Conservation (phyloP, 768 basidiomycete species). For the Roridomyces roridus region DNA sequence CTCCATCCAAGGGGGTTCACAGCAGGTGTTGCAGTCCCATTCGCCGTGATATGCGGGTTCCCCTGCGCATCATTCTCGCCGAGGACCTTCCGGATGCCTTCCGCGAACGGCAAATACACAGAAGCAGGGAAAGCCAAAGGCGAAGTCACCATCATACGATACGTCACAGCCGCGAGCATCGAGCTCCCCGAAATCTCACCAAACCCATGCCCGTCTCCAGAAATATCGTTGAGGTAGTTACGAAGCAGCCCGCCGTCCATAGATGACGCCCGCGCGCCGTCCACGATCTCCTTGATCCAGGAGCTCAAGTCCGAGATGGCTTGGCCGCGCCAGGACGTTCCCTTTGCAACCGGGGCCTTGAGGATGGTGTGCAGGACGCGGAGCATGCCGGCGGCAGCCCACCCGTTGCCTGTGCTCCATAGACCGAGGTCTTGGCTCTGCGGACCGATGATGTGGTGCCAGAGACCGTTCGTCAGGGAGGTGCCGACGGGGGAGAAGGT, state of each 20-base stretch:
- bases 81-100: conserved; percentile 31
- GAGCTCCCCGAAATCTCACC: too few species aligned
- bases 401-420: too few species aligned
- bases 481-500: conserved; percentile 6
- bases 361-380: conserved; percentile 48
- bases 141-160: conserved; percentile 36
- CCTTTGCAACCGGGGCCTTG: conserved; percentile 41
- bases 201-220: conserved; percentile 52
- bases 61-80: conserved; percentile 25
- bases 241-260: conserved; percentile 45
- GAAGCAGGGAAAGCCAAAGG: conserved; percentile 21
- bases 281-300: too few species aligned
- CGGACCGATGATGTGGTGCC: conserved; percentile 43
- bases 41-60: conserved; percentile 32
- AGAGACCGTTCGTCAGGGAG: conserved; percentile 33
- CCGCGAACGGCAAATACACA: conserved; percentile 32
- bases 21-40: conserved; percentile 42
- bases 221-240: conserved; percentile 47
- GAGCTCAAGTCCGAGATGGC: conserved; percentile 40
- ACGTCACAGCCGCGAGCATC: conserved; percentile 44
- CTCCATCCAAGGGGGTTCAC: conserved; percentile 45
- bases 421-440: too few species aligned
- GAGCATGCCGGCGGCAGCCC: too few species aligned
- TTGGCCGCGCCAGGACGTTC: conserved; percentile 25
- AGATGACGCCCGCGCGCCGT: conserved; percentile 28